Evolutionary conservation across 331 rosid species (phyloP).

Genomic region (Rosa hybrid): DNA sequence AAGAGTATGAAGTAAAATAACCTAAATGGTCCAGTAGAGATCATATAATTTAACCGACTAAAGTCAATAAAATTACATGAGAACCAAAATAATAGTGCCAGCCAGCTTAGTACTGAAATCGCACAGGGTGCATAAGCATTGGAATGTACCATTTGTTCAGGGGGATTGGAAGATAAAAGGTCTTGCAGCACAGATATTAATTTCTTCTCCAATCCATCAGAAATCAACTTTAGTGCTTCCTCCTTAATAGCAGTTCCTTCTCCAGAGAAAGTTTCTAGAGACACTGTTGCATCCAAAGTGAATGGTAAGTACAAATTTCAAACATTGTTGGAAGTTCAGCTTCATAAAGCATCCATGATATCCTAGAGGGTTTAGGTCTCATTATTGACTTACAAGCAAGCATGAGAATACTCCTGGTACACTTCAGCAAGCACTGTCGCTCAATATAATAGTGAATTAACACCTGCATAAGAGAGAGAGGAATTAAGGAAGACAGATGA

Average conservation of each 20-base stretch:
- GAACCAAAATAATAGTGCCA: constrained; percentile 11
- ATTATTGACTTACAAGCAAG: constrained; percentile 69
- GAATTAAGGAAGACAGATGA: constrained; percentile 19
- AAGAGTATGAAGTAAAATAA: not conserved
- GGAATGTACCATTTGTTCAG: constrained; percentile 72
- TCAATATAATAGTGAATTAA: constrained; percentile 77
- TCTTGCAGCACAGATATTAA: constrained; percentile 55
- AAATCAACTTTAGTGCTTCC: constrained; percentile 66
- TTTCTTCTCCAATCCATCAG: constrained; percentile 74
- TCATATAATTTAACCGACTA: constrained; percentile 9
- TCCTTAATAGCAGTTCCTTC: constrained; percentile 51
- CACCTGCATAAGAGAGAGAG: constrained; percentile 45
- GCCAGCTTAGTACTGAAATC: constrained; percentile 17
- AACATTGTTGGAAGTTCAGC: constrained; percentile 9
- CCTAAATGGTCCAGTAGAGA: not conserved
- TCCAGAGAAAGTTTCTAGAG: constrained; percentile 47
- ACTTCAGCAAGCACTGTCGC: constrained; percentile 91
- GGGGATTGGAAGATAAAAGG: constrained; percentile 60
- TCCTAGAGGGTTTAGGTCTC: not conserved
- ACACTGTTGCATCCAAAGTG: constrained; percentile 54
- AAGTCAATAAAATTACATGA: constrained; percentile 4
- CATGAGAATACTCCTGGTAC: constrained; percentile 76
- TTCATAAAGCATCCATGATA: constrained; percentile 1
- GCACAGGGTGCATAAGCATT: constrained; percentile 2
- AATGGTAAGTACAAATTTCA: constrained; percentile 23